Base-by-base conservation (phyloP, 352 stramenopile genomes). In the Phytophthora kernoviae region DNA sequence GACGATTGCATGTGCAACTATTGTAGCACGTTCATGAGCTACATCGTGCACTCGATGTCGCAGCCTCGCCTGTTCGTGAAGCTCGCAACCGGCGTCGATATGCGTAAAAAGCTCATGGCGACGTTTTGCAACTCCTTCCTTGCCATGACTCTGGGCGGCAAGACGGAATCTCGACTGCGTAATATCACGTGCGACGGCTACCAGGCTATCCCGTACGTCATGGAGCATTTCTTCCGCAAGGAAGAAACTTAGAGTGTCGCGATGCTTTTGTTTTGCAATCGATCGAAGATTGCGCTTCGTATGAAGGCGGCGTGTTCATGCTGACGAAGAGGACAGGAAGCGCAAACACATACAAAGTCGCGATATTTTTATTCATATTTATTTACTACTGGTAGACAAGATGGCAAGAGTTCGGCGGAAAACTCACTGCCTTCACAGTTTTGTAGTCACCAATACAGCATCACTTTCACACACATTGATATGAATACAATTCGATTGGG, bases 101-200 rank as follows among this genome's bases (percentile, higher is more conserved):
- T 58, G 22, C 70, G 75, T 26, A 81, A 80, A 63, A 70, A 76
- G 32, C 48, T 84, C 18, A 65, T 84, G 52, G 18, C 57, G 24
- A 82, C 56, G 18, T 84, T 84, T 61, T 75, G 60, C 55, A 81
- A 84, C 39, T 66, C 79, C 44, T 81, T 84, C 54, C 26, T 84
- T 34, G 32, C 42, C 33, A 75, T 85, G 60, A 65, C 76, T 14
- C n/a, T 75, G 14, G 73, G 69, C 22, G 58, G 51, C 34, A 79
- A 75, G 45, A 52, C 42, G 14, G 74, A 65, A 18, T 46, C 54
- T 3, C 71, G 63, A 5, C 55, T 46, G 36, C 68, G 71, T 3
- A 65, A 71, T 27, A 48, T 68, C 34, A 56, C 56, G 20, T 83
- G 73, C 21, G 70, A 69, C 44, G 69, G 69, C 20, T 75, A 64